Conservation (phyloP, 306 rosid genomes). For the Inga oerstediana region DNA sequence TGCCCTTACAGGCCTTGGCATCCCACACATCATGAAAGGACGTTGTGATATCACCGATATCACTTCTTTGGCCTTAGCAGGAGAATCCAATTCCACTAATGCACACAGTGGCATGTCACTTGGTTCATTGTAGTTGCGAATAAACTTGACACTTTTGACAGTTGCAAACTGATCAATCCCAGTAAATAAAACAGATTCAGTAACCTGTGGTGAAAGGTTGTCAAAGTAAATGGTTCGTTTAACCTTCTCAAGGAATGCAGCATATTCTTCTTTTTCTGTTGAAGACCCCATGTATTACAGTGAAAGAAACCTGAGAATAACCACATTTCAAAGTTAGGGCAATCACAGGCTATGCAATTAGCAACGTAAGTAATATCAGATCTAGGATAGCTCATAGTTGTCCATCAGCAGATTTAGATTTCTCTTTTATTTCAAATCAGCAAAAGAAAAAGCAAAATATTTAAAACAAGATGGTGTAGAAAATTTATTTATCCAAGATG, state of each 20-base stretch:
- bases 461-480: neutral
- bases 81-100: conserved; percentile 70
- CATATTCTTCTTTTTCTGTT: conserved; percentile 44
- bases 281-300: conserved; percentile 52
- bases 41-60: conserved; percentile 34
- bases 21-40: conserved; percentile 88
- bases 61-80: conserved; percentile 54
- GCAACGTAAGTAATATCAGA: neutral
- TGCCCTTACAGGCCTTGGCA: conserved; percentile 87
- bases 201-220: conserved; percentile 77
- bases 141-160: conserved; percentile 62
- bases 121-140: conserved; percentile 67
- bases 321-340: neutral
- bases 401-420: neutral
- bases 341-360: conserved; percentile 1
- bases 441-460: neutral
- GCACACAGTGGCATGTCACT: conserved; percentile 53
- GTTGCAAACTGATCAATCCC: conserved; percentile 75
- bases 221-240: conserved; percentile 70
- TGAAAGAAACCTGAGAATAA: conserved; percentile 38
- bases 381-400: neutral
- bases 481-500: neutral
- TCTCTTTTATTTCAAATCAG: neutral
- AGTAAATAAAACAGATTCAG: conserved; percentile 65
- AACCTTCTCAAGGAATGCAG: conserved; percentile 68